phyloP scores from a whole-genome alignment of 1,284 basidiomycete species.

The Sporisorium graminicola region DNA sequence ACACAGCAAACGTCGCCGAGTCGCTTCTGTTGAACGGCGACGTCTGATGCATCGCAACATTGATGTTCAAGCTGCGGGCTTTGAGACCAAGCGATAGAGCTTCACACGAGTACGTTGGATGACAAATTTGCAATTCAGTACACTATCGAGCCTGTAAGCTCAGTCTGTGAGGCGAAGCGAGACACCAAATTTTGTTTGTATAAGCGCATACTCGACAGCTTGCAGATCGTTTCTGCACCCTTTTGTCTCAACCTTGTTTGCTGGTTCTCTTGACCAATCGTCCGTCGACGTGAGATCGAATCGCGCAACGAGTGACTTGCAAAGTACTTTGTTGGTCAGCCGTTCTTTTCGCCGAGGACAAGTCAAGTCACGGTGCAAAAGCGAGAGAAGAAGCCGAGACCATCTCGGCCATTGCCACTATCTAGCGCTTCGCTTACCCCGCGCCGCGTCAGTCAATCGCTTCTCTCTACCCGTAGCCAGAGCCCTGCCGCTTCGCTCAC shows the following conservation, averaged over 20 bases:
- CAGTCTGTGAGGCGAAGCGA: too few relatives aligned
- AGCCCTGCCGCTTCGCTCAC: background rate
- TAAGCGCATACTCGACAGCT: background rate
- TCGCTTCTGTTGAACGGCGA: background rate
- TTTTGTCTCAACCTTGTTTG: background rate
- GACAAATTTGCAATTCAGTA: slow-evolving; percentile 13
- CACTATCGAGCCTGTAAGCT: slow-evolving; percentile 27
- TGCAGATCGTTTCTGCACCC: background rate
- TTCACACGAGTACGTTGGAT: slow-evolving; percentile 13
- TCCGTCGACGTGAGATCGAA: background rate
- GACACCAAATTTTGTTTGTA: too few relatives aligned
- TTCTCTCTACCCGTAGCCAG: background rate
- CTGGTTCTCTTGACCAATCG: background rate
- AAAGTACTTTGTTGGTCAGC: background rate
- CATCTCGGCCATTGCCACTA: background rate
- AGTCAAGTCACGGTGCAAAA: too few relatives aligned
- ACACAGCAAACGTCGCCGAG: background rate
- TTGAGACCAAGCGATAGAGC: slow-evolving; percentile 5
- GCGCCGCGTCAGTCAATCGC: background rate
- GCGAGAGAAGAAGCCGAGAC: slow-evolving; percentile 1
- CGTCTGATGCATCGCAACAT: background rate
- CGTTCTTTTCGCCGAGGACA: background rate
- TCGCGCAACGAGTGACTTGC: background rate
- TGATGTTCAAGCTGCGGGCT: background rate
- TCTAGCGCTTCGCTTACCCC: background rate